Evolutionary conservation across 2,329 filamentous ascomycete species (phyloP), one percentile per base, ranked within the genome.

Genomic region (Grosmannia penicillata): DNA sequence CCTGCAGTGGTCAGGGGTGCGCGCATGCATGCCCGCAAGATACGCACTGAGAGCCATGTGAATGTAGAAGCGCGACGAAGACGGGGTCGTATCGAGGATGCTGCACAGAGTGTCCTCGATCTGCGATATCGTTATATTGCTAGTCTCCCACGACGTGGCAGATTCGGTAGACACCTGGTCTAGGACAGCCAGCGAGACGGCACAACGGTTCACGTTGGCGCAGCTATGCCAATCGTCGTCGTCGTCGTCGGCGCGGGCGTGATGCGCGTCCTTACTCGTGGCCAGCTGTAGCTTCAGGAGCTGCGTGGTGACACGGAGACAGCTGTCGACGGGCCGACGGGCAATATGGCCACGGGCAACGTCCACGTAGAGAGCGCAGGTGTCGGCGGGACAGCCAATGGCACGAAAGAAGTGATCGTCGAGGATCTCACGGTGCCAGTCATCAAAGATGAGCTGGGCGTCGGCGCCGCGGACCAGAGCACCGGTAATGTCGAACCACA

Each of bases 401-500:
- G 51, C 52, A 4, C 48, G 46, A 17, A 62, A 59, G 24, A 62
- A 61, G 1, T 35, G 37, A 17, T 30, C 42, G 15, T 52, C 47
- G 2, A 50, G 48, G 0, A 63, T 50, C 9, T 53, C 47, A 7
- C 56, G 57, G 43, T 62, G 59, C 59, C 59, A 63, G 44, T 57
- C 53, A 18, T 60, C 56, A 36, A 63, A 63, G 17, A 62, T 58
- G 14, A 55, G 42, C 37, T 25, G 48, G 21, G 11, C 18, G 23
- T 24, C 26, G 31, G 11, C 21, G 29, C 36, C 39, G 15, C 36
- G 33, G 23, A 53, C 46, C 6, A 56, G 42, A 7, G 52, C 44
- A 5, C 60, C 57, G 10, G 52, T 54, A 1, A 55, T 51, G 37
- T 63, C 60, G 22, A 58, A 62, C 60, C 60, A 63, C 1, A 59